A percentile compares a stretch with the other conserved stretches of the same genome.
Conservation (phyloP, 2,329 filamentous ascomycete species). For the Chrysoporthe cubensis region DNA sequence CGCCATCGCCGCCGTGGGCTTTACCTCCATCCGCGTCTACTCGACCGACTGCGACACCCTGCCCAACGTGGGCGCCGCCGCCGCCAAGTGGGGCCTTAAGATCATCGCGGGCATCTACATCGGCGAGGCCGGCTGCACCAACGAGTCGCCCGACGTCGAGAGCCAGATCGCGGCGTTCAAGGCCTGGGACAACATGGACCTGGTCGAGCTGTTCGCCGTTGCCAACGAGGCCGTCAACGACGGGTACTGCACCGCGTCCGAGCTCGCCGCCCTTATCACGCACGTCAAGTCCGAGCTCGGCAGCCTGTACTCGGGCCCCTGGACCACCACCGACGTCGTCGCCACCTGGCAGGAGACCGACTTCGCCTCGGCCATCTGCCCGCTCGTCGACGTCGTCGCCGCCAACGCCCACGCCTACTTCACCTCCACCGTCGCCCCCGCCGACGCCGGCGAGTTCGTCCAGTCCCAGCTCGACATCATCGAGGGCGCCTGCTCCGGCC, state of each 20-base stretch:
- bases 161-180: constrained; percentile 76
- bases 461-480: constrained; percentile 73
- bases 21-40: constrained; percentile 80
- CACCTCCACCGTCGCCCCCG: constrained; percentile 69
- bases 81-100: constrained; percentile 68
- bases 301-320: constrained; percentile 72
- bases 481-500: constrained; percentile 68
- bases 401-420: constrained; percentile 96
- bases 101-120: constrained; percentile 91
- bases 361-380: constrained; percentile 65
- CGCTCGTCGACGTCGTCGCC: constrained; percentile 75
- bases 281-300: constrained; percentile 67
- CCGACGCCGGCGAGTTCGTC: constrained; percentile 76
- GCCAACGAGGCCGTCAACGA: constrained; percentile 91
- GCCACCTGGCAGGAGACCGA: constrained; percentile 72
- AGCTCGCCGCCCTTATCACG: constrained; percentile 73
- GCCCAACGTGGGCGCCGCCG: constrained; percentile 72
- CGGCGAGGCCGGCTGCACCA: constrained; percentile 63
- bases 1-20: constrained; percentile 66
- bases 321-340: constrained; percentile 87
- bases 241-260: constrained; percentile 63
- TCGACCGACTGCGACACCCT: constrained; percentile 88
- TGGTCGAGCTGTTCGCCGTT: constrained; percentile 80
- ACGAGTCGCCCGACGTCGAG: constrained; percentile 63
- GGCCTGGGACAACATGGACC: constrained; percentile 72